Evolutionary conservation across 306 rosid genomes (phyloP), one percentile per base, ranked within the genome.

Genomic region (Datisca glomerata): DNA sequence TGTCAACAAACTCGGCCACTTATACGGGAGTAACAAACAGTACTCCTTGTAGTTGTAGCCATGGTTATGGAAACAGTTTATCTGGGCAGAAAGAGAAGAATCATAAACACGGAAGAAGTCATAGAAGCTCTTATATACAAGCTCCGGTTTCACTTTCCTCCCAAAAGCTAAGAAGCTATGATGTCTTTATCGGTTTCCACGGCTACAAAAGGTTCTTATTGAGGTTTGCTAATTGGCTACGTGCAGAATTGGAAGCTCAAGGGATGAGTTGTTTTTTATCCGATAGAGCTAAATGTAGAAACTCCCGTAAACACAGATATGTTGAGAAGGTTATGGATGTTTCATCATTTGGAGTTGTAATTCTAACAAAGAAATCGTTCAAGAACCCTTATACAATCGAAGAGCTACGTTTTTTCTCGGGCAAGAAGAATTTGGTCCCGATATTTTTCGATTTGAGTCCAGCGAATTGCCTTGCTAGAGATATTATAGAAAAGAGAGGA

Each of bases 281-380:
- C 5, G 93, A 85, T 55, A 65, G 85, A 60, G 74, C 93, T 40
- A 73, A 71, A 24, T 68, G 79, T 66, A 64, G 79, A 65, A 80
- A 42, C 60, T 64, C 82, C 4, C 78, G 80, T 45, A 80, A 77
- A 49, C 82, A 56, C 39, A 49, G 66, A 51, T 61, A 64, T 47
- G 70, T 61, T 31, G 93, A 85, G 70, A 80, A 69, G 65, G 96
- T 85, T 16, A 85, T 80, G 89, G 85, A 85, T 55, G 87, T 76
- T 32, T 81, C 93, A 60, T 80, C 85, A 32, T 85, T 77, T 41
- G 96, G 93, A 38, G 64, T 85, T 18, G 70, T 80, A 8, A 65
- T 85, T 47, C 57, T 85, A 50, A 80, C 93, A 22, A 77, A 57
- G 66, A 85, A 80, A 70, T 85, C 85, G n/a, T 80, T 85, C 75